These are phyloP conservation scores for Cladosporium sp. DNA, from an alignment of 2,329 filamentous ascomycete genomes.

Conservation along the genomic window DNA sequence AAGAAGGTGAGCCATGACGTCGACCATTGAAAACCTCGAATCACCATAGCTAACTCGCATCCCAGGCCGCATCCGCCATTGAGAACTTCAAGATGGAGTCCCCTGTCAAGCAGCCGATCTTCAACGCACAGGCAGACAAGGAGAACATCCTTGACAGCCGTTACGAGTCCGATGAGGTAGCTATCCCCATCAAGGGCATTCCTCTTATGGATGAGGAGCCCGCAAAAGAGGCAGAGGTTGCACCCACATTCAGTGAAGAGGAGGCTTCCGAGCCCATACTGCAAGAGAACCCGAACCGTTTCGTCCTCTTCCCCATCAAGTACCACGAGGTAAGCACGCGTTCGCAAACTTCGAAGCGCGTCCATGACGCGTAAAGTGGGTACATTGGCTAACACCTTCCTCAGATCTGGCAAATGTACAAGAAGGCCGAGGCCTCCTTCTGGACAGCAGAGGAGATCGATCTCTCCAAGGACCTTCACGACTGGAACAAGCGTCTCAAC, in stretches of 20 bases:
- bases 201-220: constrained; percentile 38
- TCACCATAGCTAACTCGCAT: constrained; percentile 34
- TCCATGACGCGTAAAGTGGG: constrained; percentile 39
- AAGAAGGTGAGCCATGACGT: constrained; percentile 60
- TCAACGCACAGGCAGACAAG: constrained; percentile 66
- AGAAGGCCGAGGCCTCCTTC: constrained; percentile 99
- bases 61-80: constrained; percentile 78
- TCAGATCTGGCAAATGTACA: constrained; percentile 99
- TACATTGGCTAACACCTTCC: constrained; percentile 23
- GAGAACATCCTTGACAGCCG: constrained; percentile 64
- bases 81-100: constrained; percentile 90
- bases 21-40: constrained; percentile 33
- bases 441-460: constrained; percentile 99
- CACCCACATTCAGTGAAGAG: constrained; percentile 54
- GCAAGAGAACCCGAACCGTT: constrained; percentile 91
- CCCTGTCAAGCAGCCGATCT: constrained; percentile 84
- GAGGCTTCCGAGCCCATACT: constrained; percentile 86
- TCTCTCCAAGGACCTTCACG: constrained; percentile 95
- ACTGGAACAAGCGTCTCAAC: constrained; percentile 97
- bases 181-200: constrained; percentile 52
- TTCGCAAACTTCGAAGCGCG: constrained; percentile 46
- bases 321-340: constrained; percentile 86
- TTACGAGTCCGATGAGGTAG: constrained; percentile 50
- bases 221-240: constrained; percentile 34
- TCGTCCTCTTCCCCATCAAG: constrained; percentile 98